These are phyloP conservation scores for Candida smagusa DNA, from an alignment of 1,139 yeast genomes.

Conservation along the genomic window DNA sequence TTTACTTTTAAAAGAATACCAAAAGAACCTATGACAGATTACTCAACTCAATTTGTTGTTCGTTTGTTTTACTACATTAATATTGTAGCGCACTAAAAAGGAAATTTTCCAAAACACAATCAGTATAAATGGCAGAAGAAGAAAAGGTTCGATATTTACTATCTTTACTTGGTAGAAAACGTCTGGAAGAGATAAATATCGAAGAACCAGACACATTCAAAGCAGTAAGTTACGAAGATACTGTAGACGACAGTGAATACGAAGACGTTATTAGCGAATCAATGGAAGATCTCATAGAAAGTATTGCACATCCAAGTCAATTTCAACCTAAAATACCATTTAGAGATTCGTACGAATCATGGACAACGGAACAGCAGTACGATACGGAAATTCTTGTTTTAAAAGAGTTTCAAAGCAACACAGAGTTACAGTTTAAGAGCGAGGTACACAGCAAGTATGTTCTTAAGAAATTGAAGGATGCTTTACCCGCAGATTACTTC, in stretches of 20 bases:
- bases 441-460: slow-evolving; percentile 17
- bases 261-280: slow-evolving; percentile 10
- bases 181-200: neutral
- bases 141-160: slow-evolving; percentile 12
- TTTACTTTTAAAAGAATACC: too few relatives aligned
- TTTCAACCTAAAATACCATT: slow-evolving; percentile 1
- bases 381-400: slow-evolving; percentile 12
- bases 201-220: neutral
- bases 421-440: slow-evolving; percentile 7
- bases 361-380: slow-evolving; percentile 11
- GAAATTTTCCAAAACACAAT: too few relatives aligned
- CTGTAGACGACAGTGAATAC: slow-evolving; percentile 9
- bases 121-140: slow-evolving; percentile 1
- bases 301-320: neutral
- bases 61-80: too few relatives aligned
- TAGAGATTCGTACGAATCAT: slow-evolving; percentile 11
- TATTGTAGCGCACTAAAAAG: too few relatives aligned
- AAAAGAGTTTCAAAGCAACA: slow-evolving; percentile 9
- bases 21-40: too few relatives aligned
- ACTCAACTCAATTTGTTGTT: too few relatives aligned
- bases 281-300: slow-evolving; percentile 1
- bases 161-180: slow-evolving; percentile 11
- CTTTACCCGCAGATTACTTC: slow-evolving; percentile 48
- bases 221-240: neutral
- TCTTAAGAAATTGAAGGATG: slow-evolving; percentile 30